Percentiles rank a stretch among this genome's conserved stretches.
Conservation (phyloP, 371 early-diverging fungal genomes). For the Parasitella parasitica region DNA sequence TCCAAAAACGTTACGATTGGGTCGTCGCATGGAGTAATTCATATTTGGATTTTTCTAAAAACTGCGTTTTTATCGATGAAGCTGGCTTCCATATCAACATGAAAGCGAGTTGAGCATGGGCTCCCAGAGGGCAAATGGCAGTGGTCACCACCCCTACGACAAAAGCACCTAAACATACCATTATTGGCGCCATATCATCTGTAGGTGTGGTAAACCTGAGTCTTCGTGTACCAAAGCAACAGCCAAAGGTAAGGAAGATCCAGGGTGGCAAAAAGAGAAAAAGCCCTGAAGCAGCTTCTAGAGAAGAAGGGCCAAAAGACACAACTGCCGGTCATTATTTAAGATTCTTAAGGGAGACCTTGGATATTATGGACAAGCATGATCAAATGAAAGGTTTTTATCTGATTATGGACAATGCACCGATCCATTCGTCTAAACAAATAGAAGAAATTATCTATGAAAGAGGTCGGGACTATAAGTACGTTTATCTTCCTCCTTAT, state of each 20-base stretch:
- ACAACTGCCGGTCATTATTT: slow-evolving; percentile 2
- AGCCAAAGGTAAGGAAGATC: neutral
- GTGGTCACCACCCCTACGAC: neutral
- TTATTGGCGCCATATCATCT: slow-evolving; percentile 6
- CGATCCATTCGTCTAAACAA: neutral
- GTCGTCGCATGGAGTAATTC: neutral
- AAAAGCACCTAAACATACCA: slow-evolving; percentile 4
- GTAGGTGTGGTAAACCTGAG: slow-evolving; percentile 4
- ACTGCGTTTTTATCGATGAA: slow-evolving; percentile 15
- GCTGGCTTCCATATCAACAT: slow-evolving; percentile 11
- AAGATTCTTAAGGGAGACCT: slow-evolving; percentile 1
- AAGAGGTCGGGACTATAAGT: slow-evolving; percentile 1
- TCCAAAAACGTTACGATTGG: neutral
- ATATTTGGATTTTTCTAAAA: slow-evolving; percentile 1
- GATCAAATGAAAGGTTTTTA: neutral
- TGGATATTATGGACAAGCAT: neutral
- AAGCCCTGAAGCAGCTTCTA: neutral
- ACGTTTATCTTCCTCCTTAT: neutral
- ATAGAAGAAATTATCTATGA: neutral
- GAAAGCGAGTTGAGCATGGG: neutral
- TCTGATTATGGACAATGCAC: slow-evolving; percentile 3
- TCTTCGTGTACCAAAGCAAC: slow-evolving; percentile 9
- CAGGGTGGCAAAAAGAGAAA: neutral
- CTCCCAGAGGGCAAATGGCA: neutral
- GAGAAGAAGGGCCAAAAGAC: neutral